Conservation (phyloP, 768 basidiomycete species). For the Tricholoma terreum region DNA sequence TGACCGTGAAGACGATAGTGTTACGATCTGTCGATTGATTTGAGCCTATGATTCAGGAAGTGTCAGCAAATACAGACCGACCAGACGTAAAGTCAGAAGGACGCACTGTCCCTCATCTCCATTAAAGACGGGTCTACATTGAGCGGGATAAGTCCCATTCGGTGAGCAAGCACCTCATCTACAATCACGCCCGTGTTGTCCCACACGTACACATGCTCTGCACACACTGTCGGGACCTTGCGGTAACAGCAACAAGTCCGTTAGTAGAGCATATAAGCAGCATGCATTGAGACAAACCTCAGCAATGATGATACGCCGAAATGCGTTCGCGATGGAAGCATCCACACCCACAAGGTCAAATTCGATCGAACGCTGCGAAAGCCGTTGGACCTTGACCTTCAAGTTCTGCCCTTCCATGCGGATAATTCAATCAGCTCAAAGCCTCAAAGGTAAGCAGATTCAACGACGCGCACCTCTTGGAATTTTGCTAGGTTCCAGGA, state of each 20-base stretch:
- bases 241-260: conserved; percentile 1
- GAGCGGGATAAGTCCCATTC: conserved; percentile 89
- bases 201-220: conserved; percentile 90
- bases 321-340: conserved; percentile 93
- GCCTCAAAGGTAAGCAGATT: too few species aligned
- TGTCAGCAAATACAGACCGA: not conserved
- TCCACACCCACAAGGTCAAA: conserved; percentile 96
- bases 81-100: not conserved
- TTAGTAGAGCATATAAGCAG: not conserved
- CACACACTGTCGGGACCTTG: conserved; percentile 87
- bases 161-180: conserved; percentile 90
- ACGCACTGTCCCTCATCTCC: conserved; percentile 47
- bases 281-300: conserved; percentile 56
- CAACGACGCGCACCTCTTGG: conserved; percentile 56
- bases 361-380: conserved; percentile 83
- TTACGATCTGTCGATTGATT: conserved; percentile 80
- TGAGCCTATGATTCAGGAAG: conserved; percentile 22
- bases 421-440: not conserved
- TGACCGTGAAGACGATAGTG: conserved; percentile 83
- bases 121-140: conserved; percentile 79
- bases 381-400: conserved; percentile 66
- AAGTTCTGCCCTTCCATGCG: conserved; percentile 56
- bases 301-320: conserved; percentile 88
- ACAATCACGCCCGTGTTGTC: conserved; percentile 93
- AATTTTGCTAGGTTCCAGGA: conserved; percentile 79